Base-by-base conservation (phyloP, 2,329 filamentous ascomycete species). In the Fusarium avenaceum region DNA sequence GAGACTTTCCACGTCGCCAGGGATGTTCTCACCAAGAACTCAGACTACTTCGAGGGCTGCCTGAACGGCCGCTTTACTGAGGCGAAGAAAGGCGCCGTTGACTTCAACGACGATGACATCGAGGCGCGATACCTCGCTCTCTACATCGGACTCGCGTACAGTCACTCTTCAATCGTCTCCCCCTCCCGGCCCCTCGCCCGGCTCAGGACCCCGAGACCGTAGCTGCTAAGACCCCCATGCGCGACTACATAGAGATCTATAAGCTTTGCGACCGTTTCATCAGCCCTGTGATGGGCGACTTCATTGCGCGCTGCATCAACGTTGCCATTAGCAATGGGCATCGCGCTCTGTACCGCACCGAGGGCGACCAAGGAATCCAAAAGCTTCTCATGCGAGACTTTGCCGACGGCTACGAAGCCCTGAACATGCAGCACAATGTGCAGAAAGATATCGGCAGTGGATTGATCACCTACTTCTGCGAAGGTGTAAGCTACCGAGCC, bases 221-320 rank as follows among this genome's bases (percentile, higher is more conserved):
- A 17, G 63, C 58, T 4, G 62, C 67, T n/a, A 70, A 70, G 44
- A 75, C 76, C 11, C 68, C 75, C 7, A 68, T 79, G 22, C 58
- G 71, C 15, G 78, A 80, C 52, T 77, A 70, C 19, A 57, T 80
- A 32, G 77, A 79, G 45, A 78, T 80, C 5, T 78, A 74, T 61
- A 79, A 79, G 67, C 73, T 80, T 11, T 79, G 78, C 53, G 78
- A 80, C 39, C 73, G 77, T 14, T 79, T 80, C 51, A 55, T 79
- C 15, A 77, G 77, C 53, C 51, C 56, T 1, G 35, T 55, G 5
- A 78, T 80, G 72, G 73, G 66, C 4, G 56, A 63, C 0, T 79
- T 74, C 24, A 75, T 79, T 26, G 44, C 67, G n/a, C 49, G 64
- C 10, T 79, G 75, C 55, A 76, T 79, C 47, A 54, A 73, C 39